A percentile compares a stretch with the other conserved stretches of the same genome.
Evolutionary conservation across 2,329 filamentous ascomycete genomes (phyloP).

Genomic region (Colletotrichum lentis): DNA sequence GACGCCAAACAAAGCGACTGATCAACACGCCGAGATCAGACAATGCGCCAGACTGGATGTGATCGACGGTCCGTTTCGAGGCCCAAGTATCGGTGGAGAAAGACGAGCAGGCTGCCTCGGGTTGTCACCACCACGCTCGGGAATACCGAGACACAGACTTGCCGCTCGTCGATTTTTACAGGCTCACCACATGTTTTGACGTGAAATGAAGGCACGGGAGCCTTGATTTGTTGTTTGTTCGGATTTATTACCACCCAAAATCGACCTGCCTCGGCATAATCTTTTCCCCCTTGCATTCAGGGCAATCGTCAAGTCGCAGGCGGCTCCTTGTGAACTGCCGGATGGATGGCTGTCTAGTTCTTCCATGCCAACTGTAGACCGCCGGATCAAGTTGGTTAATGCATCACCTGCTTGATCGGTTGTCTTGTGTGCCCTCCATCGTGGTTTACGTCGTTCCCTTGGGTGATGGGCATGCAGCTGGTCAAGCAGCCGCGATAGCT

Average conservation of each 20-base stretch:
- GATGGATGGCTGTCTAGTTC: neutral
- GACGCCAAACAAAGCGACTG: neutral
- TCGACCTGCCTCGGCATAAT: too few relatives aligned
- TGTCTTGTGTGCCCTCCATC: neutral
- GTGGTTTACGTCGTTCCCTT: neutral
- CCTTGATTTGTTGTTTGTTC: too few relatives aligned
- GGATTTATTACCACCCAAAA: too few relatives aligned
- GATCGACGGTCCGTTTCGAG: neutral
- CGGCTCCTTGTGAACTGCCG: slow-evolving; percentile 7
- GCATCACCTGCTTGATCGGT: neutral
- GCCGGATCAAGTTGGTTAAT: neutral
- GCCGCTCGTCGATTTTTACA: too few relatives aligned
- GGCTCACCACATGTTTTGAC: too few relatives aligned
- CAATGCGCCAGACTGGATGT: neutral
- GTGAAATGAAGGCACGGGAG: too few relatives aligned
- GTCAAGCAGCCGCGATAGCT: too few relatives aligned
- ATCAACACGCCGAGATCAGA: neutral
- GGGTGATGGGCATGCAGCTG: neutral
- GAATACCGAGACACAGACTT: too few relatives aligned
- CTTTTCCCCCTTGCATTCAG: neutral
- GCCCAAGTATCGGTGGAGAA: neutral
- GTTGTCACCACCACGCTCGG: neutral
- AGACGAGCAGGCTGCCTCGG: neutral
- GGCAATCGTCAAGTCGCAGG: neutral
- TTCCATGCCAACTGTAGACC: neutral